Evolutionary conservation across 768 basidiomycete genomes (phyloP), one percentile per base, ranked within the genome.

Genomic region (Suillus clintonianus): DNA sequence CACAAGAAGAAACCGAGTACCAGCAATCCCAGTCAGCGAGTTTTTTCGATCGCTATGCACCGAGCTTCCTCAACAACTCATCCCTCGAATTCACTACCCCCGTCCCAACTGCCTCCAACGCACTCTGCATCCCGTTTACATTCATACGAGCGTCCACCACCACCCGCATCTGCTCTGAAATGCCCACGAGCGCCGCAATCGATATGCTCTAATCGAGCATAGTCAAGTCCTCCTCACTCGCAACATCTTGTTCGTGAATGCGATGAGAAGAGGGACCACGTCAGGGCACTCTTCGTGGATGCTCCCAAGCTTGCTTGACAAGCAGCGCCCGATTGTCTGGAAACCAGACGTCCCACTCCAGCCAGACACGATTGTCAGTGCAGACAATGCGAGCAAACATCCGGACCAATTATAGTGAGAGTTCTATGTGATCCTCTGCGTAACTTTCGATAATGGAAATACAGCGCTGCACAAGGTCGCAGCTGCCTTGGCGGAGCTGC

Each of bases 331-430:
- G 57, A 13, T 53, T 58, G 24, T 58, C 57, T 24, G 39, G 36
- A 56, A 37, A 56, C 55, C 55, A 56, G 14, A 39, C 4, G 37
- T 32, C 9, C 34, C 32, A 51, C 15, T 24, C 45, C 14, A 17
- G 37, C 32, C 39, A 45, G 14, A 11, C 32, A 58, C 65, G 64
- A 68, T 64, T 58, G 64, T 64, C 61, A 53, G 2, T 22, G 22
- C 47, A 24, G 22, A 22, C 47, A 24, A 24, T 48, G 47, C 47
- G 47, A 14, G 47, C 22, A 14, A 48, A 48, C 24, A 48, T 48
- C 22, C 24, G 14, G 47, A 48, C 22, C 5, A 48, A 22, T 48
- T 22, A 22, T 24, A 48, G 47, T 6, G 47, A 48, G 22, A 48
- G 13, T 48, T 48, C 47, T 15, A 22, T 48, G 22, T 48, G 24